Evolutionary conservation across 2,329 filamentous ascomycete genomes (phyloP).

Genomic region (Colletotrichum sp.): DNA sequence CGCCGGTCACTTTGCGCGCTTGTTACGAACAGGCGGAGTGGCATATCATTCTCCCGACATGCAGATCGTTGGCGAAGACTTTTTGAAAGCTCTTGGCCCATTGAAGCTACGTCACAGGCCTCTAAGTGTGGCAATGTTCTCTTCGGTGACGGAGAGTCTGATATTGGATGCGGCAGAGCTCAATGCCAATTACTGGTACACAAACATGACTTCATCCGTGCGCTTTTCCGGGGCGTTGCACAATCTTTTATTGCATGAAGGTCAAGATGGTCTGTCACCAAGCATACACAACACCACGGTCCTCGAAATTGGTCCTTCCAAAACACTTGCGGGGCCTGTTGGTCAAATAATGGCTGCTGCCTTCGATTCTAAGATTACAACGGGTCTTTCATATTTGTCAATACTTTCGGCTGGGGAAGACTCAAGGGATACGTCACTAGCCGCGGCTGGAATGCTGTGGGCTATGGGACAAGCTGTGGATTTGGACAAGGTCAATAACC

Average conservation of each 20-base stretch:
- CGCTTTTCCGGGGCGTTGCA: slow-evolving; percentile 33
- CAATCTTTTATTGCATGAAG: slow-evolving; percentile 28
- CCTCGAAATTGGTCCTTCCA: slow-evolving; percentile 32
- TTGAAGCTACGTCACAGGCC: background rate
- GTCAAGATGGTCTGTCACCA: background rate
- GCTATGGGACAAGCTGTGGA: background rate
- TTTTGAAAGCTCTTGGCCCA: background rate
- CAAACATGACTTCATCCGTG: slow-evolving; percentile 11
- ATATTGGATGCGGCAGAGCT: background rate
- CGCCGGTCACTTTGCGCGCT: background rate
- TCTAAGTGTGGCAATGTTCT: slow-evolving; percentile 34
- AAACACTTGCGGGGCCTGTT: slow-evolving; percentile 32
- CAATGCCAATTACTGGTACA: background rate
- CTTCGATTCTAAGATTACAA: background rate
- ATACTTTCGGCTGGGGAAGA: background rate
- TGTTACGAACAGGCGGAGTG: background rate
- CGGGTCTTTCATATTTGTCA: background rate
- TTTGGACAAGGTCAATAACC: background rate
- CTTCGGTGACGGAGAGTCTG: background rate
- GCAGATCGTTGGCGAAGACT: background rate
- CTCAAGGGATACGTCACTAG: background rate
- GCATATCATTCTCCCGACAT: slow-evolving; percentile 15
- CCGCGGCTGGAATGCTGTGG: background rate
- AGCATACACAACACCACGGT: slow-evolving; percentile 4
- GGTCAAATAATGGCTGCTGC: slow-evolving; percentile 23